These are phyloP conservation scores for Pueraria montana DNA, from an alignment of 306 rosid genomes.

Conservation along the genomic window DNA sequence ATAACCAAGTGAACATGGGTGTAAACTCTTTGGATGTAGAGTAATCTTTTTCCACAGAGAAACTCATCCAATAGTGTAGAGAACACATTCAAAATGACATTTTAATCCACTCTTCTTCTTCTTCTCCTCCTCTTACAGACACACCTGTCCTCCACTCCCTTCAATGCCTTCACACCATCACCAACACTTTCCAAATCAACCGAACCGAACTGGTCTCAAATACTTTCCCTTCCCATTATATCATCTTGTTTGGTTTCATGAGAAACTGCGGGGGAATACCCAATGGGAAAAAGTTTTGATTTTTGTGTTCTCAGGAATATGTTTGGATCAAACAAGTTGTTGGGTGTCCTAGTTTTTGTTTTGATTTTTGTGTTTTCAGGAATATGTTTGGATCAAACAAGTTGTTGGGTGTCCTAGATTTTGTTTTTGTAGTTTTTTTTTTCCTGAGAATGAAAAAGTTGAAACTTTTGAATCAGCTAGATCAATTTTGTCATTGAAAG, in stretches of 20 bases:
- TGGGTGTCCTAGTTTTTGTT: not conserved
- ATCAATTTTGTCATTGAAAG: not conserved
- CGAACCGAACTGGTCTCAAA: conserved; percentile 60
- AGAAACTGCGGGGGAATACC: conserved; percentile 25
- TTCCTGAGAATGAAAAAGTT: not conserved
- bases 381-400: not conserved
- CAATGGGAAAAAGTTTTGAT: conserved; percentile 3
- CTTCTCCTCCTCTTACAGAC: conserved; percentile 42
- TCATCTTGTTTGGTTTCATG: not conserved
- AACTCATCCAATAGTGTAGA: not conserved
- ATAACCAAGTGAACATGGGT: no score
- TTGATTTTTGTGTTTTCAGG: not conserved
- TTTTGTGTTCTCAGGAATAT: not conserved
- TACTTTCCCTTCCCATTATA: conserved; percentile 28
- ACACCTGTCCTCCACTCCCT: conserved; percentile 46
- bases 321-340: not conserved
- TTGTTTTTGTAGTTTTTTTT: no score
- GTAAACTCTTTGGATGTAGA: no score
- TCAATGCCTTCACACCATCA: conserved; percentile 55
- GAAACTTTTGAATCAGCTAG: no score
- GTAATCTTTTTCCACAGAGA: no score
- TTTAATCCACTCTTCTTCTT: not conserved
- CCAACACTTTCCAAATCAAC: conserved; percentile 63
- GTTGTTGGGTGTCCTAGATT: not conserved
- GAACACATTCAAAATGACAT: not conserved